Base-by-base conservation (phyloP, 306 rosid species). In the Inga laurina region DNA sequence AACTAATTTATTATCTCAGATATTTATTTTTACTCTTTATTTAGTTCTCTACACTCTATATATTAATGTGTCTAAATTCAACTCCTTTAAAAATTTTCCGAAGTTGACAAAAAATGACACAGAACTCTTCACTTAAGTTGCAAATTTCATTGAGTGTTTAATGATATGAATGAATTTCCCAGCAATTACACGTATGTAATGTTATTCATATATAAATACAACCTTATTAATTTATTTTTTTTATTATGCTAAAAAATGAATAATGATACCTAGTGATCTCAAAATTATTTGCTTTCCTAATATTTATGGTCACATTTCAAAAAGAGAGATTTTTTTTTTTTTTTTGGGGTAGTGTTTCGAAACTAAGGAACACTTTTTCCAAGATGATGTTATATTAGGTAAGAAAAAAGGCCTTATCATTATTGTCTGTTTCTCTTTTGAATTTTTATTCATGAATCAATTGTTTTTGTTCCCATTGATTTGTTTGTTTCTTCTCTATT, bases 391-490 rank as follows among this genome's bases (percentile, higher is more conserved):
- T 85, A 84, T 74, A 70, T 86, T 84, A 72, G 51, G 66, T 74
- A 16, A 37, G 66, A 32, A 76, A 74, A 82, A 87, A 83, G 91
- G 90, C 87, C 91, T 82, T 72, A 49, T 73, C 86, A 83, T 89
- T 80, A 87, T 91, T 89, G 92, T 79, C 81, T 24, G 80, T 79
- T 84, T 74, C 84, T 41, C 62, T 72, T 80, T 79, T 80, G 74
- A 62, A 44, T 72, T 77, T 39, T 11, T 24, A 72, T 45, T 27
- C 21, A 12, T 75, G 79, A 83, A 70, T 43, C 72, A 77, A 46
- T 72, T 52, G 52, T 18, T 81, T 76, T 43, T 78, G 86, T 85
- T 84, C 69, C 67, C 77, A 32, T 84, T 24, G 49, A 59, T 73
- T 87, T 85, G 78, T 76, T 85, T 87, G 79, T 73, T 72, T 67